phyloP scores from a whole-genome alignment of 768 basidiomycete species.

The Trametes maxima region DNA sequence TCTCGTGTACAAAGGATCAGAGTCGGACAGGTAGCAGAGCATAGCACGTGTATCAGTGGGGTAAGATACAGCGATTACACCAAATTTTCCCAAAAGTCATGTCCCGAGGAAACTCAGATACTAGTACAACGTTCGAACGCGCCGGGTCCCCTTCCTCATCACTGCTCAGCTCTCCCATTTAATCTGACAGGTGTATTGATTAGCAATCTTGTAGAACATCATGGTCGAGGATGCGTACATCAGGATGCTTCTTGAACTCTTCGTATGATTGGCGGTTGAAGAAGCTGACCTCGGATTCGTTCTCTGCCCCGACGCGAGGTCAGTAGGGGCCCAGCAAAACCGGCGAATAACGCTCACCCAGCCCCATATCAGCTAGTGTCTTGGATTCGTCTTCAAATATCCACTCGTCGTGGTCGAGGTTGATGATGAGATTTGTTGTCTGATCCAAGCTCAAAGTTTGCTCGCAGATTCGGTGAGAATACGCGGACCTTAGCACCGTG shows the following conservation, averaged over 20 bases:
- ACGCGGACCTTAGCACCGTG: slow-evolving; percentile 86
- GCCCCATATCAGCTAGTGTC: slow-evolving; percentile 67
- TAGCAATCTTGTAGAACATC: background rate
- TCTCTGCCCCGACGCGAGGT: slow-evolving; percentile 56
- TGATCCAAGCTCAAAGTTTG: too few species aligned
- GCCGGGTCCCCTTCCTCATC: too few species aligned
- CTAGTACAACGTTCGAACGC: too few species aligned
- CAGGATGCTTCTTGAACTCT: slow-evolving; percentile 79
- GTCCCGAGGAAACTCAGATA: too few species aligned
- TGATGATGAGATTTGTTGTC: slow-evolving; percentile 98
- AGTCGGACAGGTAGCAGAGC: too few species aligned
- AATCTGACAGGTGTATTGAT: slow-evolving; percentile 16
- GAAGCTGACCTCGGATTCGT: slow-evolving; percentile 94
- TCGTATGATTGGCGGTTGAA: slow-evolving; percentile 82
- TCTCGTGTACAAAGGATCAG: too few species aligned
- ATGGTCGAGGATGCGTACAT: slow-evolving; percentile 46
- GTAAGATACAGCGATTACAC: background rate
- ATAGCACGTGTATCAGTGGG: background rate
- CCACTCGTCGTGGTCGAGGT: slow-evolving; percentile 95
- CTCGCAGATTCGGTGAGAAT: background rate
- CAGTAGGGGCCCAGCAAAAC: background rate
- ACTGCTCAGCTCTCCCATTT: slow-evolving; percentile 28
- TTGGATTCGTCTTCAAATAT: slow-evolving; percentile 71
- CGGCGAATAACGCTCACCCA: slow-evolving; percentile 58
- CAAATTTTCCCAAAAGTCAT: too few species aligned